Conservation (phyloP, 345 rosid genomes). For the Eucalyptus sp. region DNA sequence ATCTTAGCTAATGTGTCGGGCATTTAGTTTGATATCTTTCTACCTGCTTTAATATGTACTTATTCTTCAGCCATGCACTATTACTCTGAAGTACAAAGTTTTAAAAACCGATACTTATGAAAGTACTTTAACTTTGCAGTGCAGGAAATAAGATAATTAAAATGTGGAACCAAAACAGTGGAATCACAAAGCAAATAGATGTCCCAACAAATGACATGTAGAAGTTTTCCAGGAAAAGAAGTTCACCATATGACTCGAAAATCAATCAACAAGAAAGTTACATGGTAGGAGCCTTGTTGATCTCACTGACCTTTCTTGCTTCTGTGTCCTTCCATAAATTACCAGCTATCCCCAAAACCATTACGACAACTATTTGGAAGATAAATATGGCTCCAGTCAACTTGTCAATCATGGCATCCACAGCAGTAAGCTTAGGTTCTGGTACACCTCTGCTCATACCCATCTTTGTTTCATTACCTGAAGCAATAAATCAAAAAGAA, state of each 20-base stretch:
- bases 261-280: neutral
- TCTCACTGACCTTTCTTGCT: conserved; percentile 67
- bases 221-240: neutral
- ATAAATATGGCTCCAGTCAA: conserved; percentile 97
- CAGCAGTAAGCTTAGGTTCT: conserved; percentile 96
- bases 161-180: neutral
- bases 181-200: neutral
- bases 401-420: conserved; percentile 99
- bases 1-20: neutral
- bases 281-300: neutral
- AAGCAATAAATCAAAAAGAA: neutral
- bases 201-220: neutral
- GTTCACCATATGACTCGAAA: neutral
- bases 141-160: neutral
- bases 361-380: conserved; percentile 91
- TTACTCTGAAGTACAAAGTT: neutral
- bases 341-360: conserved; percentile 92
- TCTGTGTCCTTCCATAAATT: conserved; percentile 99
- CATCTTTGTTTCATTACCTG: conserved; percentile 96
- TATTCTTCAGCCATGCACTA: neutral
- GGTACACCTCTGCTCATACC: conserved; percentile 98
- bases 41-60: neutral
- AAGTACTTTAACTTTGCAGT: neutral
- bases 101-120: neutral
- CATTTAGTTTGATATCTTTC: neutral